A percentile compares a stretch with the other conserved stretches of the same genome.
These are phyloP conservation scores for Thymus mandschuricus DNA, from an alignment of 257 asterid species.

Conservation along the genomic window DNA sequence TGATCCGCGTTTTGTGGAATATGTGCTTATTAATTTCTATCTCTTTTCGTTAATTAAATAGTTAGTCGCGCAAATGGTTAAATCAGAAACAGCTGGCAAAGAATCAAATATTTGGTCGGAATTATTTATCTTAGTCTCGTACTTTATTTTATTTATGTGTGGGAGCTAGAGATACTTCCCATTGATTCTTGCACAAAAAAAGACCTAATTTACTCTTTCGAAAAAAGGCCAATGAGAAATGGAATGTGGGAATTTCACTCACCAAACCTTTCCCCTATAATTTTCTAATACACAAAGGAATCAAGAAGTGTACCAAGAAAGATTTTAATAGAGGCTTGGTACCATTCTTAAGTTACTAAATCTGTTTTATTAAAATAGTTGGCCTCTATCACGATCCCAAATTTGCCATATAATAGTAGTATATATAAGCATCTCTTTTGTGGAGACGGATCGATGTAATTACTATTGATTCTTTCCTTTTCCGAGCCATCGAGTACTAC, in stretches of 20 bases:
- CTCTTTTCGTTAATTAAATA: too few species aligned
- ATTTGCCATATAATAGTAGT: background rate
- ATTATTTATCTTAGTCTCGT: background rate
- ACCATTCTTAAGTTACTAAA: slow-evolving; percentile 4
- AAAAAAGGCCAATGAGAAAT: slow-evolving; percentile 22
- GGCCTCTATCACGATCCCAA: slow-evolving; percentile 12
- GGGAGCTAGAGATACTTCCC: slow-evolving; percentile 15
- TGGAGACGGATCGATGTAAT: background rate
- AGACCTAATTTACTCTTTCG: slow-evolving; percentile 13
- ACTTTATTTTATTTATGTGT: background rate
- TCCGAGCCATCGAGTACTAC: too few species aligned
- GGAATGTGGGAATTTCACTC: slow-evolving; percentile 35
- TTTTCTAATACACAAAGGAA: background rate
- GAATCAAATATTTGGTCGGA: slow-evolving; percentile 8
- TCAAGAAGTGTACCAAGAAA: slow-evolving; percentile 34
- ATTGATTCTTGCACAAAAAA: slow-evolving; percentile 31
- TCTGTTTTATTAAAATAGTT: background rate
- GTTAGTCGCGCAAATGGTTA: too few species aligned
- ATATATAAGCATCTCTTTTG: slow-evolving; percentile 29
- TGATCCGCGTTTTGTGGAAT: too few species aligned
- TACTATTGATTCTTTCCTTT: too few species aligned
- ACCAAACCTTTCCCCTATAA: slow-evolving; percentile 26
- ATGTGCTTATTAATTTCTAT: too few species aligned
- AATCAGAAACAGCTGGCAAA: slow-evolving; percentile 11
- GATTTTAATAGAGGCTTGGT: slow-evolving; percentile 15